Base-by-base conservation (phyloP, 306 rosid genomes). In the Vicia villosa region DNA sequence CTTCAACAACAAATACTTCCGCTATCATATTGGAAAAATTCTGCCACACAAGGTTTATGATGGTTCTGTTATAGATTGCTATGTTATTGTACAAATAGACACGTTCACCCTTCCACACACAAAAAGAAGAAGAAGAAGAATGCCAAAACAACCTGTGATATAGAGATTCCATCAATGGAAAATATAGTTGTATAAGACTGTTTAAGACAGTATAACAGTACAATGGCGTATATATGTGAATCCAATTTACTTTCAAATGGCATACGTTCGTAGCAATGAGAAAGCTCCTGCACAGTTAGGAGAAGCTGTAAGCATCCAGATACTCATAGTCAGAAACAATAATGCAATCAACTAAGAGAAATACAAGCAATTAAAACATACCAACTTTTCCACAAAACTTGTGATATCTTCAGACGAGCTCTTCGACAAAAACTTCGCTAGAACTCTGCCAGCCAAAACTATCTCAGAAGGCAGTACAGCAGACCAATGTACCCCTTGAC, bases 381-480 rank as follows among this genome's bases (percentile, higher is more conserved):
- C 97, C 96, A 84, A 80, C 15, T 63, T 72, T 76, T 79, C 83
- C 61, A 70, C 74, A 36, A 84, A 70, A 56, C 70, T 68, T 38
- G 76, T 22, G 74, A 45, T 79, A 77, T 81, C 79, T 20, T 41
- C 66, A 16, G 70, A 74, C 51, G 74, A 66, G 61, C 77, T 74
- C 52, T 79, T 83, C 20, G 75, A 68, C 24, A 74, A 57, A 70
- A 77, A 83, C 68, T 82, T 86, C 0, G 82, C 83, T 8, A 92
- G 71, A 42, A 86, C 63, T 70, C 96, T 87, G 58, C 98, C 95
- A 67, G 92, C 92, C 84, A 92, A 89, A 82, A 86, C 98, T 76
- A 92, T 79, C 74, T 92, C 96, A 40, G 96, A 67, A 7, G 98
- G 95, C 49, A 92, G 73, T 52, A 89, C 85, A 36, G 81, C 80